Percentiles rank a stretch among this genome's conserved stretches.
Conservation (phyloP, 2,329 filamentous ascomycete genomes). For the Fusarium sp. region DNA sequence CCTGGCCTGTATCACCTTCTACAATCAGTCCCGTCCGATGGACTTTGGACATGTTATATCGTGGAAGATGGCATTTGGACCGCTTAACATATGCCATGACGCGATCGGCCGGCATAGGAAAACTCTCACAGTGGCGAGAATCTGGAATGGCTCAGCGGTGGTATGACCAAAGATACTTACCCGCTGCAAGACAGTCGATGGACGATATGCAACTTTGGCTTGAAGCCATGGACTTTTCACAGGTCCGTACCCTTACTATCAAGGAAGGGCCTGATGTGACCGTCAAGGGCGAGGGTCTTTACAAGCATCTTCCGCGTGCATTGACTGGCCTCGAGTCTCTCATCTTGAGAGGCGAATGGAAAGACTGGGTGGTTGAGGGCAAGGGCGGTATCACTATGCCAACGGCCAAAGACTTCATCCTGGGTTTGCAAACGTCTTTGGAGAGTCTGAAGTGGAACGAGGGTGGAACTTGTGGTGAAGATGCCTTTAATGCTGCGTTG, state of each 20-base stretch:
- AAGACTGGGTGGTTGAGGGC: background rate
- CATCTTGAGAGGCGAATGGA: conserved; percentile 2
- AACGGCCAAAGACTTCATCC: conserved; percentile 9
- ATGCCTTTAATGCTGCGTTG: conserved; percentile 10
- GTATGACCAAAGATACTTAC: conserved; percentile 1
- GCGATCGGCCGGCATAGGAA: background rate
- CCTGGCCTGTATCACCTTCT: conserved; percentile 21
- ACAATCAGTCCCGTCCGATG: background rate
- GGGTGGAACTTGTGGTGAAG: background rate
- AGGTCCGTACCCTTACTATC: conserved; percentile 20
- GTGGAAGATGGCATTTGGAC: conserved; percentile 6
- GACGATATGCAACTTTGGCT: conserved; percentile 32
- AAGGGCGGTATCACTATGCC: background rate
- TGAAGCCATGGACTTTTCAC: conserved; percentile 34
- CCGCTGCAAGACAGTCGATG: conserved; percentile 1
- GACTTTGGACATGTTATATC: conserved; percentile 6
- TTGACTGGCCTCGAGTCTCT: conserved; percentile 10
- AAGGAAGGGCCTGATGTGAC: fast-evolving
- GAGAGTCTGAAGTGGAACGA: conserved; percentile 4
- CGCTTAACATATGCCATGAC: background rate
- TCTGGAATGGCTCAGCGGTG: conserved; percentile 1
- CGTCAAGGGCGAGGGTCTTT: background rate
- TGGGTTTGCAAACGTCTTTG: background rate
- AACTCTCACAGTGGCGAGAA: background rate
- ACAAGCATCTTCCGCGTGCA: background rate